phyloP scores from a whole-genome alignment of 2,329 filamentous ascomycete species.

The Fusarium tupiense region DNA sequence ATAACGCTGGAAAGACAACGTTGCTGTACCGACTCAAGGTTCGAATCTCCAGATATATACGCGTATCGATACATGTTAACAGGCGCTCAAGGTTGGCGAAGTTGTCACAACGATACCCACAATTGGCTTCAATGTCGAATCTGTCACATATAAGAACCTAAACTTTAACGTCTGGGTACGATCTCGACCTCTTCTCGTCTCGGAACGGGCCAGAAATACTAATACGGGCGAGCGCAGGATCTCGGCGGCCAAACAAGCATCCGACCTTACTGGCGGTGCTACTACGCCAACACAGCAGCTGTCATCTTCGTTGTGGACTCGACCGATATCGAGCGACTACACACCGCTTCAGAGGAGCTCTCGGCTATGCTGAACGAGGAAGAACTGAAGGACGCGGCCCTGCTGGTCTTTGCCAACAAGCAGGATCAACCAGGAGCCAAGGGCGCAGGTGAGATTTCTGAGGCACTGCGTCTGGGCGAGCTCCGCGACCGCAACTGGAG shows the following conservation, averaged over 20 bases:
- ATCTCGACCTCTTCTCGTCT: slow-evolving; percentile 1
- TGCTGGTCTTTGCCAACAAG: slow-evolving; percentile 98
- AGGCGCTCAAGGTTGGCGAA: slow-evolving; percentile 83
- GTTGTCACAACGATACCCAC: slow-evolving; percentile 99
- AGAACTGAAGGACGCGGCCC: slow-evolving; percentile 89
- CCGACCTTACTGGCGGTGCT: slow-evolving; percentile 98
- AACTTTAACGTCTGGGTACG: slow-evolving; percentile 99
- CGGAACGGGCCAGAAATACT: not conserved
- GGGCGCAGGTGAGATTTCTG: slow-evolving; percentile 95
- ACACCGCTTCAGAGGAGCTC: slow-evolving; percentile 92
- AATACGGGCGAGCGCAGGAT: slow-evolving; percentile 64
- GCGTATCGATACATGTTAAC: slow-evolving; percentile 17
- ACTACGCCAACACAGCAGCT: slow-evolving; percentile 98
- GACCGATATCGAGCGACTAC: slow-evolving; percentile 94
- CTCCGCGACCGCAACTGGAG: slow-evolving; percentile 98
- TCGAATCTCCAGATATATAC: slow-evolving; percentile 8
- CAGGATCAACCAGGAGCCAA: slow-evolving; percentile 98
- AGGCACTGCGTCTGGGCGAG: slow-evolving; percentile 89
- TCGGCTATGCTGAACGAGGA: slow-evolving; percentile 97
- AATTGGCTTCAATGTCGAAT: slow-evolving; percentile 99
- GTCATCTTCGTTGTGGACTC: slow-evolving; percentile 99
- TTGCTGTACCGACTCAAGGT: slow-evolving; percentile 96
- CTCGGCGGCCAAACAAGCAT: slow-evolving; percentile 98
- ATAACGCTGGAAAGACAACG: slow-evolving; percentile 98
- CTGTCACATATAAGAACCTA: slow-evolving; percentile 96